These are phyloP conservation scores for Allium cepa DNA, from an alignment of 106 monocot genomes.

Conservation along the genomic window DNA sequence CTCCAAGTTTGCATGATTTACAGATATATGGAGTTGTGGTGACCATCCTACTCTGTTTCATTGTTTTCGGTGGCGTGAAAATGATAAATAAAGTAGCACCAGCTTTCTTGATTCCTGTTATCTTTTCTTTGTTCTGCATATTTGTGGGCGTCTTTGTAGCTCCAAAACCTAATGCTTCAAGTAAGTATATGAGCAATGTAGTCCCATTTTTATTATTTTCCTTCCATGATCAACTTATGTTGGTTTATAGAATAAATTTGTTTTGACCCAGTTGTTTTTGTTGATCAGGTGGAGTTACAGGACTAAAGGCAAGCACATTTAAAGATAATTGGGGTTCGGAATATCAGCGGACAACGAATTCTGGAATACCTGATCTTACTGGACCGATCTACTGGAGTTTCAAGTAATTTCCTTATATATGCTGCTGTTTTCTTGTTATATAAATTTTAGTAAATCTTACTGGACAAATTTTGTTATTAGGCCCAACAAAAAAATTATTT, in stretches of 20 bases:
- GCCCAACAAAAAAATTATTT: no score
- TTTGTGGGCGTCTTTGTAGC: slow-evolving; percentile 77
- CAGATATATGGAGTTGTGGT: slow-evolving; percentile 87
- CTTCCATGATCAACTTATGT: slow-evolving; percentile 2
- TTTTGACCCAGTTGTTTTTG: not conserved
- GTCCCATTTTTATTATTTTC: not conserved
- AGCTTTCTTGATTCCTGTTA: slow-evolving; percentile 79
- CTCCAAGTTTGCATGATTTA: slow-evolving; percentile 84
- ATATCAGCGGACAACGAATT: slow-evolving; percentile 85
- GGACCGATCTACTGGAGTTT: slow-evolving; percentile 91
- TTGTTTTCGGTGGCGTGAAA: slow-evolving; percentile 98
- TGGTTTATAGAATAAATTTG: not conserved
- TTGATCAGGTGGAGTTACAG: slow-evolving; percentile 75
- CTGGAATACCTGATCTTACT: slow-evolving; percentile 72
- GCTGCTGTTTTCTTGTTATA: not conserved
- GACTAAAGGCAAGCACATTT: slow-evolving; percentile 60
- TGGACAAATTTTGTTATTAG: no score
- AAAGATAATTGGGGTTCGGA: slow-evolving; percentile 84
- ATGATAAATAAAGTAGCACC: slow-evolving; percentile 96
- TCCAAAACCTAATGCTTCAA: slow-evolving; percentile 64
- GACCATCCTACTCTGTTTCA: slow-evolving; percentile 89
- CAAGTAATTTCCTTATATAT: slow-evolving; percentile 42
- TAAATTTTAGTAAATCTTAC: not conserved
- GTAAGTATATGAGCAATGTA: slow-evolving; percentile 33
- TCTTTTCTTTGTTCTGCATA: slow-evolving; percentile 94